A percentile compares a stretch with the other conserved stretches of the same genome.
Evolutionary conservation across 768 basidiomycete genomes (phyloP).

Genomic region (Rhodotorula taiwanensis): DNA sequence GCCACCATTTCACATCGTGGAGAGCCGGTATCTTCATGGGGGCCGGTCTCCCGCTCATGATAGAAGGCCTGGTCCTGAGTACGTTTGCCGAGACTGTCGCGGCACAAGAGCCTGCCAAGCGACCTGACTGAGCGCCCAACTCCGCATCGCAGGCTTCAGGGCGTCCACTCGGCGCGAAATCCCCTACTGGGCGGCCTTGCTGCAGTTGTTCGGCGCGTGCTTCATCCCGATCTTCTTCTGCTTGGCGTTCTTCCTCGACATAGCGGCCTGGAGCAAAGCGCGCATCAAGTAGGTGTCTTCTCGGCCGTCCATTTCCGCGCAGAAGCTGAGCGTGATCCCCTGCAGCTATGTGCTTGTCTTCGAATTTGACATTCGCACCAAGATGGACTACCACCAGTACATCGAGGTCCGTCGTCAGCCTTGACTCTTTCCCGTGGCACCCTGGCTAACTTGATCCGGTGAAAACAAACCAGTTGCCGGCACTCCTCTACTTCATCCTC

Average conservation of each 20-base stretch:
- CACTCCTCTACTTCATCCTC: constrained; percentile 67
- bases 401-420: constrained; percentile 50
- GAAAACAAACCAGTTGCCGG: constrained; percentile 67
- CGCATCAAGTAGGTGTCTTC: constrained; percentile 69
- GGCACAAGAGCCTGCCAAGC: no score
- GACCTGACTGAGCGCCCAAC: no score
- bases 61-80: constrained; percentile 36
- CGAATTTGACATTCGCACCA: constrained; percentile 49
- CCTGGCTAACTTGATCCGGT: neutral
- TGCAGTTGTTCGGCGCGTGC: constrained; percentile 71
- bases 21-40: constrained; percentile 36
- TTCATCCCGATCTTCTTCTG: constrained; percentile 68
- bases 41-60: constrained; percentile 17
- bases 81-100: no score
- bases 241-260: constrained; percentile 71
- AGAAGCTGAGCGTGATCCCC: neutral
- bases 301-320: neutral
- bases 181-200: constrained; percentile 63
- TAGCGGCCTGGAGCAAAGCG: constrained; percentile 65
- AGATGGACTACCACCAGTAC: constrained; percentile 74
- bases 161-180: constrained; percentile 44
- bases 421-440: neutral
- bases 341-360: constrained; percentile 60
- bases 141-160: constrained; percentile 25
- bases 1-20: constrained; percentile 36